A percentile compares a stretch with the other conserved stretches of the same genome.
Evolutionary conservation across 179 eudicot species (phyloP).

Genomic region (Camellia oleifera): DNA sequence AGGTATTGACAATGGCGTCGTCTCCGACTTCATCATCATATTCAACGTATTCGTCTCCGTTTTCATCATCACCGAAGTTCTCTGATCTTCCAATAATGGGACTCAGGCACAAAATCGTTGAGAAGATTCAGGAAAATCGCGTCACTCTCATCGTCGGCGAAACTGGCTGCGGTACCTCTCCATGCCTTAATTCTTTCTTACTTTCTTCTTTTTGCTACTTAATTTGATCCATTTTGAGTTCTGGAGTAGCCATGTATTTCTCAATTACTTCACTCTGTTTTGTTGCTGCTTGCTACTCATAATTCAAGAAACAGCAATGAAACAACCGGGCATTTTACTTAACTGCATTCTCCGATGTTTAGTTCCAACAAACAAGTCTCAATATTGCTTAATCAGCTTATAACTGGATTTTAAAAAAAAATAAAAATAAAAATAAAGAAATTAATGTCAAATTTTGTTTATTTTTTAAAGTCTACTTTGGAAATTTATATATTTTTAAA

Average conservation of each 20-base stretch:
- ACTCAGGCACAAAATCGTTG: slow-evolving; percentile 59
- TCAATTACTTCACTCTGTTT: background rate
- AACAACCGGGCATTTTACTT: background rate
- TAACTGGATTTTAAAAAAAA: too few species aligned
- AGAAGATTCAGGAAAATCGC: slow-evolving; percentile 76
- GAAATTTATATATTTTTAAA: too few species aligned
- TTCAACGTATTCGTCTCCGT: slow-evolving; percentile 23
- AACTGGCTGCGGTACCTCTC: slow-evolving; percentile 76
- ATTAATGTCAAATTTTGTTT: too few species aligned
- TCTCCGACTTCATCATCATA: slow-evolving; percentile 37
- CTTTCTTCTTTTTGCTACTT: background rate
- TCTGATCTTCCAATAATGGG: slow-evolving; percentile 56
- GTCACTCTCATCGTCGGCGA: slow-evolving; percentile 91
- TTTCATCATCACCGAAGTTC: slow-evolving; percentile 37
- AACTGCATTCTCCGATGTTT: background rate
- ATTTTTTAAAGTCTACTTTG: too few species aligned
- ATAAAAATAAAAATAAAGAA: too few species aligned
- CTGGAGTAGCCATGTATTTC: background rate
- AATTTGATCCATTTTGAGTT: background rate
- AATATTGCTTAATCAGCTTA: too few species aligned
- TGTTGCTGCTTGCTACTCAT: background rate
- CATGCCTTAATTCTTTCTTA: background rate
- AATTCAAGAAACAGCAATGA: background rate
- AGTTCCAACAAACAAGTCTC: background rate
- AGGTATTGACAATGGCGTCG: slow-evolving; percentile 40